Base-by-base conservation (phyloP, 306 rosid species). In the Coriaria nepalensis region DNA sequence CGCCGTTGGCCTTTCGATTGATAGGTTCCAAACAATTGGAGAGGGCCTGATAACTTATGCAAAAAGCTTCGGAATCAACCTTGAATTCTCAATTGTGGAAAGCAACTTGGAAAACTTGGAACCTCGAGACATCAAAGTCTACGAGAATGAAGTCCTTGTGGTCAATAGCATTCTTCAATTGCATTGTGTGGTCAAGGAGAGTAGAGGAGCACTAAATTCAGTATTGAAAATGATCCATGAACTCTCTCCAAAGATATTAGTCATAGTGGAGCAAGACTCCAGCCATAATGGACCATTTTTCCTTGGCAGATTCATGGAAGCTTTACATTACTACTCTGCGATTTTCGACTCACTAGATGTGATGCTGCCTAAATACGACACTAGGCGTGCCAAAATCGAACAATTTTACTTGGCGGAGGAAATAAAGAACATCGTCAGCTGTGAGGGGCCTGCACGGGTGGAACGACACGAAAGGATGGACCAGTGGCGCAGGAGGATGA, bases 391-490 rank as follows among this genome's bases (percentile, higher is more conserved):
- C 0, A 83, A 83, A 40, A 76, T 83, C 33, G 96, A 88, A 33
- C 96, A 88, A n/a, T 88, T 88, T 64, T 88, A 80, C 63, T 88
- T 88, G 37, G 86, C 73, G 2, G 95, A 88, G 67, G 96, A 88
- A 83, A 88, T 81, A 47, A 81, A 83, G 75, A 88, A 88, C 69
- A 88, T 83, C 47, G 88, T 83, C 73, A 83, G 96, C 68, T 78
- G 86, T 32, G 96, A 88, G 70, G 95, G 96, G 10, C 75, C 83
- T 2, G 65, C 70, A 32, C 74, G 96, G 9, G 78, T 88, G 64
- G 96, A 88, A 55, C 78, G 96, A 68, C 96, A 88, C 12, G 93
- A 88, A 75, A 80, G 76, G 49, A 78, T 76, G 60, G 90, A 88
- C 29, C 96, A 88, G 53, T 83, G 96, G 96, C 53, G 86, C 0